These are phyloP conservation scores for Solanum dulcamara DNA, from an alignment of 257 asterid genomes.

Conservation along the genomic window DNA sequence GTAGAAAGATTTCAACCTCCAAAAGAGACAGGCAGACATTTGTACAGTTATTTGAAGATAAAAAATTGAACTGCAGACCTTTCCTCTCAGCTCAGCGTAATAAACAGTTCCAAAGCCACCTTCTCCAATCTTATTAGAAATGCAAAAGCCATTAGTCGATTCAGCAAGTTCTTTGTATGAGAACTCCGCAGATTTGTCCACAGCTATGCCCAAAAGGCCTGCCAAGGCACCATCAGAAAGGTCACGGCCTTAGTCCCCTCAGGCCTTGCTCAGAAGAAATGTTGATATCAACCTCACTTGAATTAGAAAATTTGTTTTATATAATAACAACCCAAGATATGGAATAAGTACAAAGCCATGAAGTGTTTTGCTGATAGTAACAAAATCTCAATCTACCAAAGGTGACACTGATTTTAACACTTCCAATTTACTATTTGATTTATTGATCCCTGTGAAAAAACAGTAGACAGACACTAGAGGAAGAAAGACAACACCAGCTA, in stretches of 20 bases:
- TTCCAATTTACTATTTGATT: background rate
- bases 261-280: background rate
- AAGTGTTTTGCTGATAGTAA: background rate
- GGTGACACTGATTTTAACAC: background rate
- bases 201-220: slow-evolving; percentile 47
- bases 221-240: slow-evolving; percentile 32
- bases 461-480: background rate
- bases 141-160: slow-evolving; percentile 65
- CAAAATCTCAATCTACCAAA: background rate
- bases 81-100: slow-evolving; percentile 95
- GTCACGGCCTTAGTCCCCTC: slow-evolving; percentile 11
- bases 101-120: slow-evolving; percentile 93
- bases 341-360: background rate
- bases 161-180: slow-evolving; percentile 78
- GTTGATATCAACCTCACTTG: background rate
- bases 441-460: background rate
- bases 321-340: background rate
- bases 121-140: slow-evolving; percentile 85
- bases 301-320: background rate
- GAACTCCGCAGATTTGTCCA: slow-evolving; percentile 82
- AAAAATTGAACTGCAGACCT: slow-evolving; percentile 33
- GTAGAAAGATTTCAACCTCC: background rate
- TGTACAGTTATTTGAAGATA: background rate
- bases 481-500: background rate
- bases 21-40: background rate